phyloP scores from a whole-genome alignment of 805 yeast species.

The Saturnispora sanitii region DNA sequence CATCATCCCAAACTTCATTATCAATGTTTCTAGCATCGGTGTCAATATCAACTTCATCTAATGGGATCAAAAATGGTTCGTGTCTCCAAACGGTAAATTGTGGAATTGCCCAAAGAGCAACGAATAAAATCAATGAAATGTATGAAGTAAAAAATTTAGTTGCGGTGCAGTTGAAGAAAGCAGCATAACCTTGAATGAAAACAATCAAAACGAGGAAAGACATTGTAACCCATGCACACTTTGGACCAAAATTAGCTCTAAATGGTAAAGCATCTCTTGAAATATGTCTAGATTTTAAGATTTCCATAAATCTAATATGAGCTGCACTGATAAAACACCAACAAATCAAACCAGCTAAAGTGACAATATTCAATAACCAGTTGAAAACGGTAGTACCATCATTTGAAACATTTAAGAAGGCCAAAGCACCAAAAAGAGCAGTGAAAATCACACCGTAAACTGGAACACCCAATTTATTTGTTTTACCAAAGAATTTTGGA shows the following conservation, averaged over 20 bases:
- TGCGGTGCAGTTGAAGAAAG: slow-evolving; percentile 48
- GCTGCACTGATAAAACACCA: slow-evolving; percentile 48
- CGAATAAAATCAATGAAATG: slow-evolving; percentile 55
- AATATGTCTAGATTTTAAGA: slow-evolving; percentile 43
- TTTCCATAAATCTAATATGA: slow-evolving; percentile 48
- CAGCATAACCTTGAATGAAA: slow-evolving; percentile 62
- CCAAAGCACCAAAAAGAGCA: slow-evolving; percentile 42
- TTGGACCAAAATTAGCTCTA: slow-evolving; percentile 66
- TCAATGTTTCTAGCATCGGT: slow-evolving; percentile 16
- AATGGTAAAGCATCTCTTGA: slow-evolving; percentile 62
- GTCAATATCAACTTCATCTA: slow-evolving; percentile 48
- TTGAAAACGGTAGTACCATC: slow-evolving; percentile 47
- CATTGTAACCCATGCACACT: slow-evolving; percentile 52
- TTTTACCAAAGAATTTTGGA: slow-evolving; percentile 46
- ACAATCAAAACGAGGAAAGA: slow-evolving; percentile 45
- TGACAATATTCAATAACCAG: slow-evolving; percentile 56
- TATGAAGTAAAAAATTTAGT: slow-evolving; percentile 60
- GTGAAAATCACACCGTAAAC: slow-evolving; percentile 43
- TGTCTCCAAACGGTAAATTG: slow-evolving; percentile 44
- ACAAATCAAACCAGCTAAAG: slow-evolving; percentile 52
- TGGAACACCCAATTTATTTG: slow-evolving; percentile 54
- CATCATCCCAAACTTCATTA: slow-evolving; percentile 49
- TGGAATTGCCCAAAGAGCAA: slow-evolving; percentile 39
- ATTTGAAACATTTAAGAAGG: slow-evolving; percentile 56
- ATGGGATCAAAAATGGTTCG: slow-evolving; percentile 34